Conservation (phyloP, 2,329 filamentous ascomycete species). For the Fusarium sp. region DNA sequence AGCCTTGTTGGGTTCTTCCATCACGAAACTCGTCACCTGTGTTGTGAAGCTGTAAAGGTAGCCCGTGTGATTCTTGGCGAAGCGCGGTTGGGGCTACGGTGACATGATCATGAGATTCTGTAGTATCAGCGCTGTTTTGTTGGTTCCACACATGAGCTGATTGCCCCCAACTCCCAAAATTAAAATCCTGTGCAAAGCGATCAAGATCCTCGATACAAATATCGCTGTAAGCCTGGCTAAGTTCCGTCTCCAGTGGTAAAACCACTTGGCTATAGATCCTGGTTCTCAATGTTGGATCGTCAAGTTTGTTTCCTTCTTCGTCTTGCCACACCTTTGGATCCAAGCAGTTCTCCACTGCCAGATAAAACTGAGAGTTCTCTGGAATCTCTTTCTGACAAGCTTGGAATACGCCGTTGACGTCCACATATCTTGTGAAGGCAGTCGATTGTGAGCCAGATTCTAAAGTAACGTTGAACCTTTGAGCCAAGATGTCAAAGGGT, state of each 20-base stretch:
- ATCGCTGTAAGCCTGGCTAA: neutral
- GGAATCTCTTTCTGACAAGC: neutral
- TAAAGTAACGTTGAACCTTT: neutral
- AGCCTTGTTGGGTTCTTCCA: no score
- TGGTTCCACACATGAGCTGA: no score
- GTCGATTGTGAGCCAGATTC: fast-evolving
- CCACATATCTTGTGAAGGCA: neutral
- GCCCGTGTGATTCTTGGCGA: no score
- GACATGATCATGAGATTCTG: no score
- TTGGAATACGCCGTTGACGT: neutral
- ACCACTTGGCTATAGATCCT: neutral
- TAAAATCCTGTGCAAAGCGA: fast-evolving
- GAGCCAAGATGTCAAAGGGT: neutral
- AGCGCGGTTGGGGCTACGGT: no score
- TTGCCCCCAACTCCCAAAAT: neutral
- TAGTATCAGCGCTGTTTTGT: no score
- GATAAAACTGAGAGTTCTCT: fast-evolving
- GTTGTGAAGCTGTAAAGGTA: no score
- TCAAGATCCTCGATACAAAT: fast-evolving
- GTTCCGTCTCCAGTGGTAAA: neutral
- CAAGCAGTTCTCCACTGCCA: neutral
- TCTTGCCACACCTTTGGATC: neutral
- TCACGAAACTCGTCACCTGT: no score
- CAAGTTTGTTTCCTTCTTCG: fast-evolving
- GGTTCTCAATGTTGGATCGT: fast-evolving